Evolutionary conservation across 148 eudicot species (phyloP).

Genomic region (Arbutus unedo): DNA sequence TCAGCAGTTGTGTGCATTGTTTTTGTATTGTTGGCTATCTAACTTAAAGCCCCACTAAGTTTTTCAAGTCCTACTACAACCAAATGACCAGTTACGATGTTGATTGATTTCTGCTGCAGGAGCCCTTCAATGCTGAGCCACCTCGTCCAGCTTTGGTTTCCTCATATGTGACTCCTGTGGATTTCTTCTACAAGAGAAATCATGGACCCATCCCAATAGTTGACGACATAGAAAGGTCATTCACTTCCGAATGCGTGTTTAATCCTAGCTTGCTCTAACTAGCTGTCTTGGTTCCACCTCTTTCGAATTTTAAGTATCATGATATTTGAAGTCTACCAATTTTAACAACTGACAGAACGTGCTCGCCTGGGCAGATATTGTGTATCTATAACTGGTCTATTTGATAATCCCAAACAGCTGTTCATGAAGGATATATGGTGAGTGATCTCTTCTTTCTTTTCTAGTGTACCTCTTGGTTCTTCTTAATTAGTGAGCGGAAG

Average conservation of each 20-base stretch:
- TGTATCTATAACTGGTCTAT: conserved; percentile 1
- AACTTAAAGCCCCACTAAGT: neutral
- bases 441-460: conserved; percentile 19
- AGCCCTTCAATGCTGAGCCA: conserved; percentile 97
- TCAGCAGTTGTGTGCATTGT: neutral
- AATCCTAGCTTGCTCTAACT: neutral
- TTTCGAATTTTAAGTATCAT: neutral
- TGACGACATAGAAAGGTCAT: conserved; percentile 75
- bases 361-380: neutral
- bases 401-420: conserved; percentile 32
- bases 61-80: conserved; percentile 5
- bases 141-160: conserved; percentile 64
- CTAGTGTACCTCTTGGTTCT: too few species aligned
- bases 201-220: conserved; percentile 94
- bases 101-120: conserved; percentile 29
- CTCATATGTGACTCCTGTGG: conserved; percentile 93
- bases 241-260: neutral
- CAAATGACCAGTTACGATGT: neutral
- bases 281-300: neutral
- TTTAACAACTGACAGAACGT: neutral
- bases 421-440: conserved; percentile 79
- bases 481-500: too few species aligned
- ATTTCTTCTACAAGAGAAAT: conserved; percentile 86
- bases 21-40: neutral
- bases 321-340: neutral